phyloP scores from a whole-genome alignment of 257 asterid species.

The Mitragyna speciosa region DNA sequence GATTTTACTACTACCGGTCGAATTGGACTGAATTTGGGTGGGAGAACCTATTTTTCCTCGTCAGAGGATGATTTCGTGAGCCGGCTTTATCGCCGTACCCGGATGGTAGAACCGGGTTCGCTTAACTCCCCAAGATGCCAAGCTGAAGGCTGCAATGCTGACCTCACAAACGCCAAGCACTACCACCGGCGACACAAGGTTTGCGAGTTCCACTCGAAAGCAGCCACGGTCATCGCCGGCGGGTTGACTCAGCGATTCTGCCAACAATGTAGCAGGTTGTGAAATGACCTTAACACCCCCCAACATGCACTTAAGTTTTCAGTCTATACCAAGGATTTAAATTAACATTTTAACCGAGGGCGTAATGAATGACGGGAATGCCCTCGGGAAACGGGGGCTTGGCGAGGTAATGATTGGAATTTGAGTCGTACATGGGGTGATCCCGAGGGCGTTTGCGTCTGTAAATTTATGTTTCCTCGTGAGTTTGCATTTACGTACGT shows the following conservation, averaged over 20 bases:
- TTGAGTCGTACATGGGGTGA: constrained; percentile 51
- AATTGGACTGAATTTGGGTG: constrained; percentile 86
- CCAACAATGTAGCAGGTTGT: constrained; percentile 98
- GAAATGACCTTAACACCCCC: constrained; percentile 29
- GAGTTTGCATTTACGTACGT: constrained; percentile 32
- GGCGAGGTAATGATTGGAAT: constrained; percentile 39
- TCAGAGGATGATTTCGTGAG: constrained; percentile 90
- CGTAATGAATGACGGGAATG: constrained; percentile 21
- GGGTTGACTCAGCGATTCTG: constrained; percentile 98
- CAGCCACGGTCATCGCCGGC: constrained; percentile 87
- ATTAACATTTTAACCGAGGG: neutral
- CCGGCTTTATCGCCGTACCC: constrained; percentile 93
- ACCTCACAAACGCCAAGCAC: constrained; percentile 85
- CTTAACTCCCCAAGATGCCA: constrained; percentile 77
- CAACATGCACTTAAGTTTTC: constrained; percentile 26
- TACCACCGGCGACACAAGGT: constrained; percentile 99
- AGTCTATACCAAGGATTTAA: neutral
- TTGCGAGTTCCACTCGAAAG: constrained; percentile 94
- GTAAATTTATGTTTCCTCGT: constrained; percentile 36
- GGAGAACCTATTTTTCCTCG: constrained; percentile 83
- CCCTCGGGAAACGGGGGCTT: constrained; percentile 25
- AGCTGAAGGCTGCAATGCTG: constrained; percentile 94
- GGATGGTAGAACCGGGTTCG: constrained; percentile 69
- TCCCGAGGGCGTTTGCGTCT: constrained; percentile 81
- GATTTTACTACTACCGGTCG: constrained; percentile 40